Evolutionary conservation across 306 rosid species (phyloP).

Genomic region (Vigna angularis): DNA sequence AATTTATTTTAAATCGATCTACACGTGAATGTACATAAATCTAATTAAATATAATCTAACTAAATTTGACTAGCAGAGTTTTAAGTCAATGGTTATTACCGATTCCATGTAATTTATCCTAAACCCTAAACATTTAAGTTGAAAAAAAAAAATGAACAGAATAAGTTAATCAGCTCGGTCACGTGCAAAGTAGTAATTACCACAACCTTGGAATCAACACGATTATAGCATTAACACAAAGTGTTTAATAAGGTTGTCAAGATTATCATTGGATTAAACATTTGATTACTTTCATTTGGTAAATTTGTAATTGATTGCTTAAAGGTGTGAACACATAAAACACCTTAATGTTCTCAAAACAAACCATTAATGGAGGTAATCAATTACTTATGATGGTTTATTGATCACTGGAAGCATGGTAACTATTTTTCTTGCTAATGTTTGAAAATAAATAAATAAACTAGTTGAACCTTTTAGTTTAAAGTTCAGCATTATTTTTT

Average conservation of each 20-base stretch:
- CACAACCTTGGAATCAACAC: background rate
- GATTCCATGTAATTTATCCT: background rate
- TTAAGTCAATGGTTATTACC: background rate
- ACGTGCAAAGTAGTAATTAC: background rate
- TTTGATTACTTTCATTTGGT: background rate
- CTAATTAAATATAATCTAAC: background rate
- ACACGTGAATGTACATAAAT: background rate
- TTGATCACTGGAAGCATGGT: background rate
- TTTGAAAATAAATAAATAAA: background rate
- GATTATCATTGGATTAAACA: background rate
- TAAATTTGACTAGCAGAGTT: background rate
- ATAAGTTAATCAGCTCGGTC: background rate
- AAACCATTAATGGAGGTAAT: background rate
- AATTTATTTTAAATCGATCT: background rate
- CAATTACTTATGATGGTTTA: conserved; percentile 6
- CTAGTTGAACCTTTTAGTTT: background rate
- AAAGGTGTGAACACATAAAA: background rate
- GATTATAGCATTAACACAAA: conserved; percentile 10
- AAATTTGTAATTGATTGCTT: background rate
- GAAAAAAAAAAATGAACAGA: background rate
- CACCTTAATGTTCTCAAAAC: background rate
- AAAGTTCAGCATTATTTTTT: background rate
- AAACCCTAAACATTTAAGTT: background rate
- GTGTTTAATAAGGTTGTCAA: background rate
- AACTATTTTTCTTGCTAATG: background rate